phyloP scores from a whole-genome alignment of 164 flowering plant species.

The Macadamia tetraphylla region DNA sequence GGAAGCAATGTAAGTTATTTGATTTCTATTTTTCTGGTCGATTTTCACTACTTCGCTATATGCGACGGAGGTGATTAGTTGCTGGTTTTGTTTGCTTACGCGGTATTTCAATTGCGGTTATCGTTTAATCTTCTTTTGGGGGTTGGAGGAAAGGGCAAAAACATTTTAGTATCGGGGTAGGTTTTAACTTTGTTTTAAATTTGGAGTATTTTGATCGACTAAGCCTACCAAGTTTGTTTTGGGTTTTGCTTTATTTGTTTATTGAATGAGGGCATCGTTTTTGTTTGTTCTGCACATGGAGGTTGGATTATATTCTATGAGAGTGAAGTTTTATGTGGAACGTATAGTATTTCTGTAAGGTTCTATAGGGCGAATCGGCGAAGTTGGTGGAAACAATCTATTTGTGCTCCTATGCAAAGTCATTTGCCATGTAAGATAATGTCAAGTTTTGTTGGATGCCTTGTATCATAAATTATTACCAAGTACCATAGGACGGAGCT shows the following conservation, averaged over 20 bases:
- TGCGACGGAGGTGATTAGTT: conserved; percentile 4
- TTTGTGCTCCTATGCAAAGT: no score
- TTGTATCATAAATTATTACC: no score
- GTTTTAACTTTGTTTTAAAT: background rate
- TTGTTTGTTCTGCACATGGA: background rate
- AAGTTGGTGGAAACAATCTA: background rate
- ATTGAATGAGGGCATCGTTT: background rate
- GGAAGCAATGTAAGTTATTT: conserved; percentile 48
- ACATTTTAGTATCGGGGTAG: conserved; percentile 5
- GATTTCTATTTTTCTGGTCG: background rate
- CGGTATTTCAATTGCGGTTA: conserved; percentile 3
- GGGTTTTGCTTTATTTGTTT: background rate
- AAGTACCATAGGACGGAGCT: no score
- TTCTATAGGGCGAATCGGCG: background rate
- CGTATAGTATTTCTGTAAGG: background rate
- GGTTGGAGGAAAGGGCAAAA: background rate
- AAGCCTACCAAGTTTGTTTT: background rate
- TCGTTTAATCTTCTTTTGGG: background rate
- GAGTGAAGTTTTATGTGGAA: background rate
- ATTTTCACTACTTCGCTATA: background rate
- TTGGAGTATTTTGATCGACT: background rate
- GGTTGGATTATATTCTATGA: background rate
- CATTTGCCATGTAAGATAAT: no score
- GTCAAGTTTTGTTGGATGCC: no score
- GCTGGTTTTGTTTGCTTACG: conserved; percentile 2